These are phyloP conservation scores for Ceriops tagal DNA, from an alignment of 345 rosid genomes.

Conservation along the genomic window DNA sequence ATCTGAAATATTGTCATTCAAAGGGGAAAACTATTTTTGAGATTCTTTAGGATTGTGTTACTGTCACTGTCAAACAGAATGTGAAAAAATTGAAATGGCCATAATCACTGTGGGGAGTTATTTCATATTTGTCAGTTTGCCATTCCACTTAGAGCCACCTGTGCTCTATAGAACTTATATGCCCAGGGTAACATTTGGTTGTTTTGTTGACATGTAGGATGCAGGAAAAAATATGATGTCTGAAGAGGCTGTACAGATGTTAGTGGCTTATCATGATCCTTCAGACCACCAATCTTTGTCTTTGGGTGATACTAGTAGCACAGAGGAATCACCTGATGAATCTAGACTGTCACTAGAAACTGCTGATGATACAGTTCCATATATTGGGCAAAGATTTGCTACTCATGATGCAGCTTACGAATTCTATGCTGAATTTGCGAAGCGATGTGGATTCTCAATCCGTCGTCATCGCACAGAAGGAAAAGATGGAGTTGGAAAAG, in stretches of 20 bases:
- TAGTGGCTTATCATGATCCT: constrained; percentile 71
- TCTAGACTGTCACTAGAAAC: constrained; percentile 71
- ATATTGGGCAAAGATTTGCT: constrained; percentile 75
- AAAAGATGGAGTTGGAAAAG: constrained; percentile 93
- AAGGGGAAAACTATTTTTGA: too few species aligned
- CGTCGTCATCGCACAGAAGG: constrained; percentile 97
- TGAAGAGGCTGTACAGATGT: constrained; percentile 65
- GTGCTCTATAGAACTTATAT: not conserved
- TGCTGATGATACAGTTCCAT: constrained; percentile 58
- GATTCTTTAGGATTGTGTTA: too few species aligned
- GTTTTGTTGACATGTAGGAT: constrained; percentile 15
- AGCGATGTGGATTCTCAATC: constrained; percentile 84
- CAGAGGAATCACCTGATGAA: constrained; percentile 81
- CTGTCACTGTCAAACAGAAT: too few species aligned
- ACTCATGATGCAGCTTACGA: constrained; percentile 92
- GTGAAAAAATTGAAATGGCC: too few species aligned
- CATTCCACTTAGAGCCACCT: too few species aligned
- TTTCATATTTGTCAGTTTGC: too few species aligned
- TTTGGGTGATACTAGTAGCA: constrained; percentile 73
- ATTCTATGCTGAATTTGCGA: constrained; percentile 81
- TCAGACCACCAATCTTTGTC: constrained; percentile 82
- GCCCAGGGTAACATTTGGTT: not conserved
- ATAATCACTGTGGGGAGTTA: too few species aligned
- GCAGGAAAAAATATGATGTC: constrained; percentile 48
- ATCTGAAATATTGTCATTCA: too few species aligned